Evolutionary conservation across 1,284 basidiomycete species (phyloP).

Genomic region (Pholiota adiposa): DNA sequence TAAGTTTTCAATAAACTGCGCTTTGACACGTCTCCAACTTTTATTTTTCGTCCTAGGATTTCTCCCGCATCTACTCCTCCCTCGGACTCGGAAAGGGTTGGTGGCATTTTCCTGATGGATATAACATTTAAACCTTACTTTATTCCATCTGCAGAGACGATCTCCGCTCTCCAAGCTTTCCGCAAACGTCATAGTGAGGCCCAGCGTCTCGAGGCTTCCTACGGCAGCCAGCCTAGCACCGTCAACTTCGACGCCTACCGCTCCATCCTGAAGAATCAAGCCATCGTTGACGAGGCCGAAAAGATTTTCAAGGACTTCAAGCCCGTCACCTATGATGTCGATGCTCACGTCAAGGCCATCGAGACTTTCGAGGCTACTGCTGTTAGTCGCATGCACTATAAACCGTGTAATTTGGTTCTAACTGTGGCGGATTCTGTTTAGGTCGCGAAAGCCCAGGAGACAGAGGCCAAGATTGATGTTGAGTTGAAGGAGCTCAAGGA

Average conservation of each 20-base stretch:
- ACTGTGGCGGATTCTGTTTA: constrained; percentile 36
- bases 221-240: constrained; percentile 77
- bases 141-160: constrained; percentile 69
- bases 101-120: constrained; percentile 23
- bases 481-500: constrained; percentile 93
- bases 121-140: background rate
- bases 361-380: constrained; percentile 98
- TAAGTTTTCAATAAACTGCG: constrained; percentile 41
- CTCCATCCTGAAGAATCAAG: constrained; percentile 90
- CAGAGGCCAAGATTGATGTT: constrained; percentile 88
- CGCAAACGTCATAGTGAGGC: constrained; percentile 95
- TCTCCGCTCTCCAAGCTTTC: constrained; percentile 91
- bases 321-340: constrained; percentile 95
- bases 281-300: constrained; percentile 91
- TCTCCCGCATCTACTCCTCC: constrained; percentile 88
- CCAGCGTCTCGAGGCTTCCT: constrained; percentile 73
- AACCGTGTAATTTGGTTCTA: constrained; percentile 5
- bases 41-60: constrained; percentile 66
- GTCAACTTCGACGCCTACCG: constrained; percentile 94
- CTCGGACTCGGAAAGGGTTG: constrained; percentile 92
- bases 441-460: constrained; percentile 92
- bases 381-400: constrained; percentile 54
- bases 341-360: constrained; percentile 92
- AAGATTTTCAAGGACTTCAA: constrained; percentile 91
- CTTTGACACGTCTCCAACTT: constrained; percentile 21